Conservation (phyloP, 441 rosid genomes). For the Dalechampia spathulata region DNA sequence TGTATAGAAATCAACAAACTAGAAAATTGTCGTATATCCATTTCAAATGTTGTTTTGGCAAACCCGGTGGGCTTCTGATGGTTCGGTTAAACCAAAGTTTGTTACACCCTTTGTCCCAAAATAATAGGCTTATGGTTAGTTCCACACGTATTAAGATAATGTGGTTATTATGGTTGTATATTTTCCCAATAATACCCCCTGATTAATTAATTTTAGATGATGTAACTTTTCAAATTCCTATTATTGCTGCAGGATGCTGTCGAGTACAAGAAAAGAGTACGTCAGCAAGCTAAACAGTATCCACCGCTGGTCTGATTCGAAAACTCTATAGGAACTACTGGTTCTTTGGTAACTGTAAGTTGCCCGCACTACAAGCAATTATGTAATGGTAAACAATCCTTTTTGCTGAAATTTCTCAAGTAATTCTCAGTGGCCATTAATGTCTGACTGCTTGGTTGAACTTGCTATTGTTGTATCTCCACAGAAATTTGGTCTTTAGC, state of each 20-base stretch:
- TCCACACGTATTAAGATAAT: too few relatives aligned
- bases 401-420: constrained; percentile 15
- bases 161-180: too few relatives aligned
- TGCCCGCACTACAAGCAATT: constrained; percentile 3
- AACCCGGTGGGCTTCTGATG: too few relatives aligned
- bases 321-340: constrained; percentile 6
- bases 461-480: background rate
- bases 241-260: constrained; percentile 52
- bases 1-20: too few relatives aligned
- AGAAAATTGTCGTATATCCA: too few relatives aligned
- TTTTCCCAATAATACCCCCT: too few relatives aligned
- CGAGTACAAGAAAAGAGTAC: constrained; percentile 87
- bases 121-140: too few relatives aligned
- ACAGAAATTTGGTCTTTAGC: background rate
- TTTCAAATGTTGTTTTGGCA: too few relatives aligned
- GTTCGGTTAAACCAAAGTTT: too few relatives aligned
- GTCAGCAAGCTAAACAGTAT: constrained; percentile 84
- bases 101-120: too few relatives aligned
- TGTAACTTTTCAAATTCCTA: too few relatives aligned
- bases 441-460: constrained; percentile 19
- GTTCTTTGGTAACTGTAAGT: constrained; percentile 15
- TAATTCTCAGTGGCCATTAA: constrained; percentile 12
- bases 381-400: constrained; percentile 28
- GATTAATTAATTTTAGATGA: too few relatives aligned
- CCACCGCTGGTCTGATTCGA: constrained; percentile 53